A percentile compares a stretch with the other conserved stretches of the same genome.
Conservation (phyloP, 257 asterid species). For the Leonotis leonurus region DNA sequence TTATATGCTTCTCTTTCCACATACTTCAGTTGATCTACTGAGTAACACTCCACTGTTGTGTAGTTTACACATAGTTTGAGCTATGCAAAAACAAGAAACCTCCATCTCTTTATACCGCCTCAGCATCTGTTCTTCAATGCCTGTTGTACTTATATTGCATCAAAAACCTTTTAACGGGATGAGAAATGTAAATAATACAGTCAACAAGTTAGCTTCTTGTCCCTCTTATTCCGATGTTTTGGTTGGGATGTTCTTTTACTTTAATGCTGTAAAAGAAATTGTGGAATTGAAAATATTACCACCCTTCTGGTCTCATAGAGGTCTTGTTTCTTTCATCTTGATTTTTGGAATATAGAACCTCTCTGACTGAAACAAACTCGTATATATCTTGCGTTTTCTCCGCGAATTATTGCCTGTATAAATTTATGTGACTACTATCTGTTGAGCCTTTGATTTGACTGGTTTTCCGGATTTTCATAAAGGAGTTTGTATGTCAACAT, state of each 20-base stretch:
- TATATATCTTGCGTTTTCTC: neutral
- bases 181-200: neutral
- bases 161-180: neutral
- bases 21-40: neutral
- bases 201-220: neutral
- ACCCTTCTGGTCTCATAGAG: neutral
- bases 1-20: neutral
- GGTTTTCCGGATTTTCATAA: conserved; percentile 8
- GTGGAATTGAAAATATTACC: neutral
- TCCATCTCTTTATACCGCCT: neutral
- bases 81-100: neutral
- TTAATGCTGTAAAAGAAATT: neutral
- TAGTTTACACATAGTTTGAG: neutral
- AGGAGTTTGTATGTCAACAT: conserved; percentile 77
- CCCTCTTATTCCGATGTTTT: neutral
- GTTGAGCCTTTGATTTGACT: neutral
- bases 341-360: neutral
- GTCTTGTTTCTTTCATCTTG: neutral
- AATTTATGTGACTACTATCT: neutral
- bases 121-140: neutral
- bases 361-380: neutral
- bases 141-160: neutral
- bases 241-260: neutral
- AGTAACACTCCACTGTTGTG: neutral
- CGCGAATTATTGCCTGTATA: neutral